phyloP scores from a whole-genome alignment of 495 filamentous ascomycete species.

The Daldinia caldariorum region DNA sequence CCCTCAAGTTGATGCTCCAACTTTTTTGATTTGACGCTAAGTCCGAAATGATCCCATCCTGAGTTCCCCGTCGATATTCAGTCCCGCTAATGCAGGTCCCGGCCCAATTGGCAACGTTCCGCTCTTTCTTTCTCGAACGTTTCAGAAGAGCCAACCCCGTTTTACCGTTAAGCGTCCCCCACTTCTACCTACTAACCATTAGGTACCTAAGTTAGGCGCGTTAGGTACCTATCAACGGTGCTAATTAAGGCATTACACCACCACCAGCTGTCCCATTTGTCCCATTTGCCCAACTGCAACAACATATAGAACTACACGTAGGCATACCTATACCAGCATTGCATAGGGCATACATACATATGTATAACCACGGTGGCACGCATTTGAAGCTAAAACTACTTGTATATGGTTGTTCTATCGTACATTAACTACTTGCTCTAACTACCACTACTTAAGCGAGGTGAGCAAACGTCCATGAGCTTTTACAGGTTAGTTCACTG shows the following conservation, averaged over 20 bases:
- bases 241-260: neutral
- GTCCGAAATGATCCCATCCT: conserved; percentile 12
- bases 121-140: conserved; percentile 43
- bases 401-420: too few species aligned
- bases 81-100: conserved; percentile 43
- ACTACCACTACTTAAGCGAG: conserved; percentile 41
- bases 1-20: neutral
- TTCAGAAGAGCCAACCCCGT: conserved; percentile 26
- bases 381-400: conserved; percentile 18
- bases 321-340: neutral
- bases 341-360: conserved; percentile 7
- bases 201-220: too few species aligned
- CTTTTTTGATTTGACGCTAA: neutral
- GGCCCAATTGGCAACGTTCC: conserved; percentile 45
- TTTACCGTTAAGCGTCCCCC: conserved; percentile 22
- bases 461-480: conserved; percentile 27
- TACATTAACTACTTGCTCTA: too few species aligned
- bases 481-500: neutral
- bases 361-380: neutral
- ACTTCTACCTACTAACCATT: neutral
- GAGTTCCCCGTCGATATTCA: conserved; percentile 42
- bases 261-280: neutral
- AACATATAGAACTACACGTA: neutral
- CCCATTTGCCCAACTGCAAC: neutral
- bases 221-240: too few species aligned